Evolutionary conservation across 2,329 filamentous ascomycete species (phyloP), one percentile per base, ranked within the genome.

Genomic region (Mollisia scopiformis): DNA sequence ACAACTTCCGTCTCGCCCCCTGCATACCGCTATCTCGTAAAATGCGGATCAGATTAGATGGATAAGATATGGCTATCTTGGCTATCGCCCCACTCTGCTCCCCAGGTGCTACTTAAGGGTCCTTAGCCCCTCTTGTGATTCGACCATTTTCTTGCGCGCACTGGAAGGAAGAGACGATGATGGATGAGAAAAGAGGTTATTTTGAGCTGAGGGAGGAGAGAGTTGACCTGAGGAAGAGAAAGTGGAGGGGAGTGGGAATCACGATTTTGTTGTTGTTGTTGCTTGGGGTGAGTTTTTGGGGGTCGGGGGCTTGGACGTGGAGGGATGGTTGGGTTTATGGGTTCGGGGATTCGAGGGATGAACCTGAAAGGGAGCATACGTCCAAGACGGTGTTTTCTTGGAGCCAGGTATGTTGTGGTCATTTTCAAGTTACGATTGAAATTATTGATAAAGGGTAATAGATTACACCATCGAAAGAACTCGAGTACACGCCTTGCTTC

Each of bases 401-500:
- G 43, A 47, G 43, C 43, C 43, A 47, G 23, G 43, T 47, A 27
- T 14, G 21, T 27, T 27, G 5, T 14, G 21, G 16, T 14, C 16
- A 25, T 27, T 27, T 14, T 28, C 10, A 7, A 27, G n/a, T 14
- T 16, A 16, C 11, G 39, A 43, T 6, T 43, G n/a, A 8, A 19
- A 47, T n/a, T n/a, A 23, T 11, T 47, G 11, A 21, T 47, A 16
- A 47, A 27, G 16, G 43, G 13, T 10, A 47, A 11, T 25, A 68
- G 65, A 47, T 64, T 25, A 55, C 30, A 2, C 65, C 65, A 8
- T 57, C 61, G 1, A 53, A 49, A 19, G 19, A 65, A 21, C 66
- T 75, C 5, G 37, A 65, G 7, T 76, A 72, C 57, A 54, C 60
- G 5, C 59, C 64, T 10, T 80, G 79, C 69, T 78, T 72, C 59